A percentile compares a stretch with the other conserved stretches of the same genome.
Evolutionary conservation across 2,329 filamentous ascomycete species (phyloP).

Genomic region (Talaromyces funiculosus): DNA sequence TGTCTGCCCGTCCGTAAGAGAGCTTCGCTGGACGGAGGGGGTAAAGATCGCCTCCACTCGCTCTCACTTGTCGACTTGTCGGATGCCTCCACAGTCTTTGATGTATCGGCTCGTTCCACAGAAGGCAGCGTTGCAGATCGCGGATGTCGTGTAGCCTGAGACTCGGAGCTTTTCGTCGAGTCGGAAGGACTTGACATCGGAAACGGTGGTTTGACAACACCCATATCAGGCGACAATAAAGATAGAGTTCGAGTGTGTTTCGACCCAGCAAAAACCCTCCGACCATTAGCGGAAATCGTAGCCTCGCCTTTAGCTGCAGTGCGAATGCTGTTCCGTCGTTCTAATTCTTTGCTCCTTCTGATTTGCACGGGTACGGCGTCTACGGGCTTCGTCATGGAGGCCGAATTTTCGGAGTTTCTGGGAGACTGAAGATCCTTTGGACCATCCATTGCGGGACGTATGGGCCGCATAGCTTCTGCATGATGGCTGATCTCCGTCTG

Average conservation of each 20-base stretch:
- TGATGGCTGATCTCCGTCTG: slow-evolving; percentile 59
- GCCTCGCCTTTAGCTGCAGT: slow-evolving; percentile 34
- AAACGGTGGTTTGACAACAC: slow-evolving; percentile 15
- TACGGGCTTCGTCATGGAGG: background rate
- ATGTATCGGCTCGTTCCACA: slow-evolving; percentile 28
- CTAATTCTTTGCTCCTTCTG: slow-evolving; percentile 56
- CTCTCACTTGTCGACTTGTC: slow-evolving; percentile 26
- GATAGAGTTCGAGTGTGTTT: slow-evolving; percentile 65
- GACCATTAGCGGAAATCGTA: slow-evolving; percentile 35
- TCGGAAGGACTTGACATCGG: slow-evolving; percentile 18
- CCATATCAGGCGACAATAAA: slow-evolving; percentile 61
- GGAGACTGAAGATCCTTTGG: background rate
- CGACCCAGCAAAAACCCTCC: slow-evolving; percentile 64
- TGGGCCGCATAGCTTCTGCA: slow-evolving; percentile 53
- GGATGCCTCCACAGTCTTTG: slow-evolving; percentile 17
- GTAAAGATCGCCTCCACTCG: slow-evolving; percentile 39
- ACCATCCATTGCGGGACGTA: slow-evolving; percentile 28
- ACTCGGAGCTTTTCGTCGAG: slow-evolving; percentile 17
- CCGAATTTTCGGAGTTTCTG: background rate
- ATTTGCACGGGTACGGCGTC: slow-evolving; percentile 21
- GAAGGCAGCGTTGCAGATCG: slow-evolving; percentile 39
- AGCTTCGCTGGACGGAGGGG: slow-evolving; percentile 45
- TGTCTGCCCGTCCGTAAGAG: slow-evolving; percentile 60
- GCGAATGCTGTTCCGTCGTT: slow-evolving; percentile 65
- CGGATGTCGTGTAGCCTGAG: slow-evolving; percentile 30